Evolutionary conservation across 1,284 basidiomycete species (phyloP), one percentile per base, ranked within the genome.

Genomic region (Anthracocystis setariae): DNA sequence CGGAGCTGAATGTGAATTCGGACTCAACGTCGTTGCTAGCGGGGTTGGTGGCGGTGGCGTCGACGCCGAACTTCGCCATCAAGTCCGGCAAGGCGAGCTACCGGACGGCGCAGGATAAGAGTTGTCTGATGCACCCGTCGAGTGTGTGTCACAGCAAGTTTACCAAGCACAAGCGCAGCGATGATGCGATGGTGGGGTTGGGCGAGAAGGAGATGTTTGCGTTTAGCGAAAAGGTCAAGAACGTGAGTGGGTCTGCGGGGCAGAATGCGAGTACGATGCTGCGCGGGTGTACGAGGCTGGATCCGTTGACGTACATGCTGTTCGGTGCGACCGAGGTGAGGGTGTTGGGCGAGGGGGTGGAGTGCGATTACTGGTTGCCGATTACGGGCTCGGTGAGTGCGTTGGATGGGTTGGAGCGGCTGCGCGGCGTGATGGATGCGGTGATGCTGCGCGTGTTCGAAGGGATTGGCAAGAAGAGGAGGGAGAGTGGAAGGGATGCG

Each of bases 21-120:
- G 86, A 91, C 52, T 92, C 89, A 39, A 83, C 90, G 7, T 91
- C 94, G 15, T 84, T 97, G n/a, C 85, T 96, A 18, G 89, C 91
- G 12, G 92, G 91, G 2, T 86, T 98, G 52, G 91, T 97, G 73
- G 89, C 93, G 3, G 88, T 93, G 52, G 92, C 92, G 0, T 89
- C 88, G 0, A 92, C 94, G 73, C 94, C 94, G n/a, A 95, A 96
- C 83, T 96, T 94, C 84, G 94, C 92, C 2, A 88, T 97, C 53
- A 86, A 91, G 35, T 89, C 88, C n/a, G 88, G 88, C 7, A 90
- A 91, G 48, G 90, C 87, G 81, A 86, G 86, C 1, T 90, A 90
- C 74, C 87, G 92, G 21, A 97, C 94, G 3, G 86, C 88, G 17
- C 88, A 90, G 75, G 94, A 98, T 80, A 94, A 92, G 88, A 93